Conservation (phyloP, 2,329 filamentous ascomycete genomes). For the Epichloe typhina region DNA sequence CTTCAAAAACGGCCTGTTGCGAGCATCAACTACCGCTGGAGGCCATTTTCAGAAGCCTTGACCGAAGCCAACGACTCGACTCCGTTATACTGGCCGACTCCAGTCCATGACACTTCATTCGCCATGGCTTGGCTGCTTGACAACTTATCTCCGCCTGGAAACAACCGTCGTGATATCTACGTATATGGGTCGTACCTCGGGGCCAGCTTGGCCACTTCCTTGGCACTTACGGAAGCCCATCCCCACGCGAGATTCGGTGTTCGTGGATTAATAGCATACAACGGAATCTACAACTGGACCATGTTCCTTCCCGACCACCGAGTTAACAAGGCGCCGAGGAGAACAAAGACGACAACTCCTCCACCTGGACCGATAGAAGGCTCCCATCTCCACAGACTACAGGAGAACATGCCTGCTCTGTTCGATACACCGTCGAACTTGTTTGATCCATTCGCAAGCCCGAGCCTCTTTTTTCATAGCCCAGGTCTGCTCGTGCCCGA, state of each 20-base stretch:
- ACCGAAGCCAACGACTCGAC: slow-evolving; percentile 5
- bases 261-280: slow-evolving; percentile 40
- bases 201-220: slow-evolving; percentile 40
- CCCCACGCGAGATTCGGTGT: slow-evolving; percentile 30
- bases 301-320: slow-evolving; percentile 42
- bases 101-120: slow-evolving; percentile 41
- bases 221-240: slow-evolving; percentile 43
- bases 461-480: slow-evolving; percentile 44
- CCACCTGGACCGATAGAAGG: slow-evolving; percentile 15
- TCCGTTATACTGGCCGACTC: slow-evolving; percentile 37
- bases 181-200: slow-evolving; percentile 46
- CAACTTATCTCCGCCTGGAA: slow-evolving; percentile 26
- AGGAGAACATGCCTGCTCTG: slow-evolving; percentile 24
- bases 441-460: slow-evolving; percentile 48
- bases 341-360: slow-evolving; percentile 7
- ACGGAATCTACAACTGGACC: slow-evolving; percentile 54
- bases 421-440: slow-evolving; percentile 35
- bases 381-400: slow-evolving; percentile 24
- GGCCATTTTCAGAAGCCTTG: slow-evolving; percentile 11
- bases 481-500: slow-evolving; percentile 33
- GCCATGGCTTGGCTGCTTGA: slow-evolving; percentile 40
- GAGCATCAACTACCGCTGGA: slow-evolving; percentile 49
- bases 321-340: slow-evolving; percentile 21
- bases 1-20: slow-evolving; percentile 32
- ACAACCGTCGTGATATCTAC: slow-evolving; percentile 23